phyloP scores from a whole-genome alignment of 371 early-diverging fungal species.

The Mortierella sp. region DNA sequence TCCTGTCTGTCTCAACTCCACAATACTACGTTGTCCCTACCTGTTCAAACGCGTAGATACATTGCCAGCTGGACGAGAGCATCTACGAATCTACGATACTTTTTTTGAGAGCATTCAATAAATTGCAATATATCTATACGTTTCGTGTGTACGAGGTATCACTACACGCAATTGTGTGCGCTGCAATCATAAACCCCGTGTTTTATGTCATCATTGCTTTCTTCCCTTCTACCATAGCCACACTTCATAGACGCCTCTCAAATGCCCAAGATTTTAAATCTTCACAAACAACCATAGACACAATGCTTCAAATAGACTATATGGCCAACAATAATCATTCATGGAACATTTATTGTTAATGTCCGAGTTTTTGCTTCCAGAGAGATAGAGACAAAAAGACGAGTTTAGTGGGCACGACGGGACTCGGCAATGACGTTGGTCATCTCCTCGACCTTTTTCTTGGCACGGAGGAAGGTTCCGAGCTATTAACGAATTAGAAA shows the following conservation, averaged over 20 bases:
- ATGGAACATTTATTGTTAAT: conserved; percentile 19
- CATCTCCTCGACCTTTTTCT: conserved; percentile 99
- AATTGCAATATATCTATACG: neutral
- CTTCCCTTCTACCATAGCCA: neutral
- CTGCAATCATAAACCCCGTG: neutral
- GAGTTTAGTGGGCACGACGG: conserved; percentile 80
- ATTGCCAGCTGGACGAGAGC: neutral
- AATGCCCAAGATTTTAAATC: too few relatives aligned
- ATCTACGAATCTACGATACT: too few relatives aligned
- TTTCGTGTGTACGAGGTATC: conserved; percentile 3
- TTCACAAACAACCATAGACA: neutral
- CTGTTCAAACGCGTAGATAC: conserved; percentile 1
- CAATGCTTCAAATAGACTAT: neutral
- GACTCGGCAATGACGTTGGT: conserved; percentile 93
- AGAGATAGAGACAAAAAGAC: conserved; percentile 8
- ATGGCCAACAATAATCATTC: conserved; percentile 12
- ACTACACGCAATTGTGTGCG: neutral
- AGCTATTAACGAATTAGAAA: conserved; percentile 66
- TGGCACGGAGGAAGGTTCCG: conserved; percentile 97
- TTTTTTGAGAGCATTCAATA: conserved; percentile 2
- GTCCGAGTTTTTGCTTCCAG: conserved; percentile 16
- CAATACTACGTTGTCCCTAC: neutral
- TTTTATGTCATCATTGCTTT: too few relatives aligned
- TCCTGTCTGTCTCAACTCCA: neutral
- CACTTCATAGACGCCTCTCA: neutral